Base-by-base conservation (phyloP, 768 basidiomycete species). In the Pluteus cervinus region DNA sequence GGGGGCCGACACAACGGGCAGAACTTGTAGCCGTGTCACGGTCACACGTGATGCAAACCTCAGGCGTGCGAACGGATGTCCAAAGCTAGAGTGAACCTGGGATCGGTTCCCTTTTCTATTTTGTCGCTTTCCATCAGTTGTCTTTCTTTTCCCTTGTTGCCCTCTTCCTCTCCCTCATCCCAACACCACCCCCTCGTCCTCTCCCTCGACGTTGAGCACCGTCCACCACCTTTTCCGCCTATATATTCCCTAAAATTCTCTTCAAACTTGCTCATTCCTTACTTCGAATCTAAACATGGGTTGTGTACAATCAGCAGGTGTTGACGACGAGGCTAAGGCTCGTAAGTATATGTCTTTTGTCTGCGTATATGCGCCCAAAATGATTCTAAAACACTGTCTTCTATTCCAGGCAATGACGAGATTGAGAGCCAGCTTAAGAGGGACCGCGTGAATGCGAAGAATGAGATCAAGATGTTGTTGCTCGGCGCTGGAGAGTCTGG, bases 401-500 rank as follows among this genome's bases (percentile, higher is more conserved):
- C 31, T 36, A 16, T 17, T 17, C 7, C 43, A 89, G 87, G 88
- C 56, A 91, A 91, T 54, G 89, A 92, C 53, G 88, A 86, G 69
- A 94, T 94, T 47, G 91, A 94, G 69, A 83, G 65, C 62, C 91
- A 94, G 62, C 77, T 94, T 48, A 89, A 85, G 71, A 71, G 80
- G 51, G 91, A 94, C 66, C 67, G 84, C 29, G 76, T 86, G 69
- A 79, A 83, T 74, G 81, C 83, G 29, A 89, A 88, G 71, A 92
- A 91, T 51, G 90, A 92, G 60, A 90, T 93, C 55, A 93, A 97
- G 69, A 94, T 97, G 92, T 58, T 97, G 44, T 59, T 98, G 41
- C 71, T 98, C 18, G 94, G 94, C 40, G 92, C 94, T 42, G 92
- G 94, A 64, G 92, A 96, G 73, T 92, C 89, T 37, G 93, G 93